Base-by-base conservation (phyloP, 768 basidiomycete species). In the Termitomyces sp. region DNA sequence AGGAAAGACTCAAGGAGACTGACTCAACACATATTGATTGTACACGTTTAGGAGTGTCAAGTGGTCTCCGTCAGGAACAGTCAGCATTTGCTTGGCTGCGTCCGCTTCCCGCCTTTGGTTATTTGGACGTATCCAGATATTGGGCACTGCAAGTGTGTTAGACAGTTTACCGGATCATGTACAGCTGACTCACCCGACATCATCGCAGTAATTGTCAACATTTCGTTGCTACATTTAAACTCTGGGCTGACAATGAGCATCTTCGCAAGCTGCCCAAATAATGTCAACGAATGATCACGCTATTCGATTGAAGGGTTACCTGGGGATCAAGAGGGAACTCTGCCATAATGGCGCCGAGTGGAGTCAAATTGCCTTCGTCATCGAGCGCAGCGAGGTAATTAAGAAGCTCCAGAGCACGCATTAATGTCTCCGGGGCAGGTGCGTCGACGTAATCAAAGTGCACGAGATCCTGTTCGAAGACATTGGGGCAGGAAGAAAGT, bases 301-400 rank as follows among this genome's bases (percentile, higher is more conserved):
- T 45, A 10, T 17, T 21, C 44, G 47, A 11, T 12, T 34, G 41
- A 35, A n/a, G 57, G 9, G 77, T 38, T 60, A 89, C 90, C 77
- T 95, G 95, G 40, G 96, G 97, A 69, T 98, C 97, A n/a, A 99
- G 79, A 12, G 96, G 97, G 77, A 98, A 98, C 62, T 98, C 93
- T 0, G 97, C 96, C 96, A 98, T 98, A 57, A 93, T 87, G 37
- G 72, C 76, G 4, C 97, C 97, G 8, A 98, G 74, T 0, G 84
- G 71, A 0, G 97, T 98, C 55, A 99, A 69, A 50, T 92, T 84
- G 11, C 97, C 95, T 3, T 97, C 93, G 62, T 98, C 94, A 65
- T 98, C 93, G 57, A 99, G 75, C 1, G 95, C 96, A 6, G 88
- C 84, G 43, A 98, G 79, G 69, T 86, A 96, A 66, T 98, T 96